A percentile compares a stretch with the other conserved stretches of the same genome.
phyloP scores from a whole-genome alignment of 768 basidiomycete genomes.

The Phaeotremella fagi region DNA sequence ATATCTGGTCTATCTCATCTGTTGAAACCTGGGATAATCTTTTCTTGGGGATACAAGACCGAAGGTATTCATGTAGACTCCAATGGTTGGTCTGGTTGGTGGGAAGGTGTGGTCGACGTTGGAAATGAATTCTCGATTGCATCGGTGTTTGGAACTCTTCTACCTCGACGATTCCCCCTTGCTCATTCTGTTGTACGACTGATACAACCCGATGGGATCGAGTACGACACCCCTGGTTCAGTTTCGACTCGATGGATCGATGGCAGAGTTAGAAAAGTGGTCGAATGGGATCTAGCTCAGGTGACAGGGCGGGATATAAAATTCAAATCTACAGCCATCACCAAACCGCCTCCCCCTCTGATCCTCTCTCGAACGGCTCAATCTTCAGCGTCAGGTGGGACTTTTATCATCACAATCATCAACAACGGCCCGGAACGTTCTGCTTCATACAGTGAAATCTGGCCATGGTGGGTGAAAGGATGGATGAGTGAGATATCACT shows the following conservation, averaged over 20 bases:
- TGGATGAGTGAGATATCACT: slow-evolving; percentile 73
- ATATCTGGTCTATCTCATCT: slow-evolving; percentile 75
- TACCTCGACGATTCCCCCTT: slow-evolving; percentile 38
- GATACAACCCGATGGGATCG: slow-evolving; percentile 6
- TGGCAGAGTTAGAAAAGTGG: slow-evolving; percentile 16
- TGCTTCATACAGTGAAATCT: slow-evolving; percentile 76
- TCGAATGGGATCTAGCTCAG: slow-evolving; percentile 27
- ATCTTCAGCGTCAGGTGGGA: slow-evolving; percentile 72
- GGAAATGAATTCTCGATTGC: slow-evolving; percentile 26
- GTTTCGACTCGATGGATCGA: too few relatives aligned
- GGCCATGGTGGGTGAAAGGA: slow-evolving; percentile 88
- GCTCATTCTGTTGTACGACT: slow-evolving; percentile 30
- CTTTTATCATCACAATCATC: slow-evolving; percentile 61
- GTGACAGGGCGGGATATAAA: slow-evolving; percentile 27
- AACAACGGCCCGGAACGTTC: slow-evolving; percentile 57
- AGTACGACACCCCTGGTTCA: too few relatives aligned
- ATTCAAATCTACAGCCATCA: slow-evolving; percentile 38
- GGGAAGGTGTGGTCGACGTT: slow-evolving; percentile 75
- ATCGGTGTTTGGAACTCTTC: slow-evolving; percentile 24
- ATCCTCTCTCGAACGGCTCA: slow-evolving; percentile 66
- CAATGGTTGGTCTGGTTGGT: slow-evolving; percentile 53
- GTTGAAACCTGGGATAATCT: slow-evolving; percentile 50
- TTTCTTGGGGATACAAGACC: slow-evolving; percentile 40
- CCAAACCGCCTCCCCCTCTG: slow-evolving; percentile 54
- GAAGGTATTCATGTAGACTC: slow-evolving; percentile 34